Conservation (phyloP, 106 monocot species). For the Allium fistulosum region DNA sequence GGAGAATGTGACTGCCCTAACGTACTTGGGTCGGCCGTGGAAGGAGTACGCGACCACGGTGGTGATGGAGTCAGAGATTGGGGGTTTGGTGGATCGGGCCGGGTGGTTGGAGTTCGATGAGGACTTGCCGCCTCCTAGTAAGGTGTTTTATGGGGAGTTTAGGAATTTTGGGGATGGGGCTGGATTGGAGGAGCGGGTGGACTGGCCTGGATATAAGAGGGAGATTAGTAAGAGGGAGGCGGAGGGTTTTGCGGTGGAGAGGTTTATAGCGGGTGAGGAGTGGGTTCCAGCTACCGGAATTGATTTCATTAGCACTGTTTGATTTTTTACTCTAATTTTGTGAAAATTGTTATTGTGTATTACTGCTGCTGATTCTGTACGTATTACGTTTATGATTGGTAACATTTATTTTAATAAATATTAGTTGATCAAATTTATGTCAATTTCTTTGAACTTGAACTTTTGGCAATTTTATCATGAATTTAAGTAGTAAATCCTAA, state of each 20-base stretch:
- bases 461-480: too few relatives aligned
- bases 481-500: too few relatives aligned
- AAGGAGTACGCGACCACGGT: slow-evolving; percentile 30
- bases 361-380: too few relatives aligned
- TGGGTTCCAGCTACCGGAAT: slow-evolving; percentile 21
- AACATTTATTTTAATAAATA: too few relatives aligned
- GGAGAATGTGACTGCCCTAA: background rate
- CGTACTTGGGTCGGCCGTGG: slow-evolving; percentile 39
- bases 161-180: slow-evolving; percentile 25
- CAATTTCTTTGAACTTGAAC: too few relatives aligned
- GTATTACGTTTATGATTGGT: too few relatives aligned
- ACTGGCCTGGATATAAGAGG: slow-evolving; percentile 18
- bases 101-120: slow-evolving; percentile 23
- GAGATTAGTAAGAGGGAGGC: slow-evolving; percentile 7
- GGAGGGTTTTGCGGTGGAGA: slow-evolving; percentile 4
- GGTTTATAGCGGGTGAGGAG: slow-evolving; percentile 14
- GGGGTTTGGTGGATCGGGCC: slow-evolving; percentile 10
- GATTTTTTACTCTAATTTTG: background rate
- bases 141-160: slow-evolving; percentile 40
- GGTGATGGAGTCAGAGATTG: slow-evolving; percentile 23
- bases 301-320: background rate
- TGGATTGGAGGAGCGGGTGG: slow-evolving; percentile 6
- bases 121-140: slow-evolving; percentile 4
- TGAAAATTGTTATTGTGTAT: background rate
- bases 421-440: too few relatives aligned